Base-by-base conservation (phyloP, 495 filamentous ascomycete genomes). In the Amphirosellinia nigrospora region DNA sequence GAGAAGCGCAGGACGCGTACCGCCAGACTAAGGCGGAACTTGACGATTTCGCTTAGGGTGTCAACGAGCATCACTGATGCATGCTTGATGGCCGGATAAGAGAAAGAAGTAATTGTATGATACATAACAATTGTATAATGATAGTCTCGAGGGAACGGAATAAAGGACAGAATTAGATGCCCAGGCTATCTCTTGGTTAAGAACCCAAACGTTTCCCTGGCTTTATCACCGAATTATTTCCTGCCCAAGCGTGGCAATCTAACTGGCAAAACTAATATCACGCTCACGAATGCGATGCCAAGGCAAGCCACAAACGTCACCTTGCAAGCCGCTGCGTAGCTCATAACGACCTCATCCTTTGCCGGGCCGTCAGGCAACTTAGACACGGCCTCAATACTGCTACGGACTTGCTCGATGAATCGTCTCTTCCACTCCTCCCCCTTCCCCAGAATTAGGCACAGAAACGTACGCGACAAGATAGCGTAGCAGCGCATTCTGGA, bases 1-100 rank as follows among this genome's bases (percentile, higher is more conserved):
- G 93, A 60, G 93, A 97, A 83, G 93, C 92, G 36, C 96, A 99
- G 80, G 94, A 98, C 68, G 77, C 91, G 72, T 98, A 95, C 77
- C 86, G 91, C 75, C 82, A 79, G 69, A 85, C 88, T 69, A 93
- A 86, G 77, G 92, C 93, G 45, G 96, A 98, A 82, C 76, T 98
- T 66, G 90, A 92, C 60, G 16, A 48, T 48, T 58, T 64, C 39
- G 19, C 56, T 19, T 70, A 77, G 36, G 77, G 76, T 65, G 68
- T 75, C 11, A 83, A 83, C 64, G 79, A 80, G 38, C 82, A 79
- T 70, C 81, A 81, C 71, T 83, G 73, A 78, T 60, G 16, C 52
- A 67, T 58, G 61, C 32, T 56, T 11, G 11, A 59, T 39, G n/a
- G n/a, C 60, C 38, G 30, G 66, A 21, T n/a, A 13, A 64, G 8